phyloP scores from a whole-genome alignment of 75 land plant genomes.

The Isoetes taiwanensis region DNA sequence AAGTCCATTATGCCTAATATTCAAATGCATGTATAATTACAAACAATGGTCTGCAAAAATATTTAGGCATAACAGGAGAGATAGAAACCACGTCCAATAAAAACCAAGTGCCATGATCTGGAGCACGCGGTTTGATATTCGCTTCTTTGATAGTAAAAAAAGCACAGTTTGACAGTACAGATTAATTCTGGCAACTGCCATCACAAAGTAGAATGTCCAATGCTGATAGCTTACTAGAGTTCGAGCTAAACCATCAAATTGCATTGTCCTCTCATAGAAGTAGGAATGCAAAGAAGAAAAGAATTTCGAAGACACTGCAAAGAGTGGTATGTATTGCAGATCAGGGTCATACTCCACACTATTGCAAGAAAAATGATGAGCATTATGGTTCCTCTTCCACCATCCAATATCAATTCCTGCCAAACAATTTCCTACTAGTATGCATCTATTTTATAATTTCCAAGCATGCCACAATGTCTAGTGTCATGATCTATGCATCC shows the following conservation, averaged over 20 bases:
- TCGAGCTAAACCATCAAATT: not conserved
- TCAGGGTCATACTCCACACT: slow-evolving; percentile 4
- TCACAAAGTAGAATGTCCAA: not conserved
- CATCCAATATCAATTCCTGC: not conserved
- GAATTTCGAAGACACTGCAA: not conserved
- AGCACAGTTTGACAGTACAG: too few relatives aligned
- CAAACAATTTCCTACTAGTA: not conserved
- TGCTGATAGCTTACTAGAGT: slow-evolving; percentile 1
- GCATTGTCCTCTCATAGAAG: not conserved
- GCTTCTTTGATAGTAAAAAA: too few relatives aligned
- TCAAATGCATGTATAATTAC: too few relatives aligned
- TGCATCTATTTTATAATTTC: not conserved
- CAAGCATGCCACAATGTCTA: not conserved
- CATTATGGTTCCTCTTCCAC: slow-evolving; percentile 1
- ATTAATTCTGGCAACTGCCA: not conserved
- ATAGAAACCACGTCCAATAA: too few relatives aligned
- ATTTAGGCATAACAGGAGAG: too few relatives aligned
- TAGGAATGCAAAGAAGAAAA: not conserved
- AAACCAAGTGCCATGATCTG: too few relatives aligned
- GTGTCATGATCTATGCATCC: not conserved
- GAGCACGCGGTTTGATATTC: too few relatives aligned
- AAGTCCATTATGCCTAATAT: too few relatives aligned
- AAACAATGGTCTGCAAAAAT: too few relatives aligned
- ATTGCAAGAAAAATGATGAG: slow-evolving; percentile 4
- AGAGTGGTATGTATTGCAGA: slow-evolving; percentile 1